phyloP scores from a whole-genome alignment of 331 rosid genomes.

The Dryas integrifolia region DNA sequence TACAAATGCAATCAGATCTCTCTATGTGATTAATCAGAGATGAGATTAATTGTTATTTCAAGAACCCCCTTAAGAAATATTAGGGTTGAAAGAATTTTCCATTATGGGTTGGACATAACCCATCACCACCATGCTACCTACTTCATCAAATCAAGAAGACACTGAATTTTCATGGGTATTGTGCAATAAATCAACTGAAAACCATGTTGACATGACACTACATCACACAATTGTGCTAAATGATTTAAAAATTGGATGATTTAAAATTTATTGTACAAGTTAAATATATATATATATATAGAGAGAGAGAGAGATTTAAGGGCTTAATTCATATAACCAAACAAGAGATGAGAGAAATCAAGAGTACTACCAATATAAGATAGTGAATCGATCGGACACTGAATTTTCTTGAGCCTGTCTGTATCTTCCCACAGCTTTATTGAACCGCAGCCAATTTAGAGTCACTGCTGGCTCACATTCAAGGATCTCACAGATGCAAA shows the following conservation, averaged over 20 bases:
- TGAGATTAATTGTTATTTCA: too few relatives aligned
- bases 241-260: neutral
- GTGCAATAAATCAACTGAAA: neutral
- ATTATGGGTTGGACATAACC: neutral
- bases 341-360: neutral
- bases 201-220: too few relatives aligned
- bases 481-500: constrained; percentile 6
- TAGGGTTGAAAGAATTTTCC: neutral
- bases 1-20: neutral
- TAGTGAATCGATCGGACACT: neutral
- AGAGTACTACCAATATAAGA: neutral
- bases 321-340: neutral
- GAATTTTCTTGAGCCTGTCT: constrained; percentile 48
- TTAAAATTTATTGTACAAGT: neutral
- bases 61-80: neutral
- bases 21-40: neutral
- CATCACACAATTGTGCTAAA: neutral
- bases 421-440: constrained; percentile 99
- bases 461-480: constrained; percentile 19
- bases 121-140: neutral
- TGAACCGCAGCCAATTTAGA: constrained; percentile 72
- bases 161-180: neutral
- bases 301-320: too few relatives aligned
- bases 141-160: neutral
- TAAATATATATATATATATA: too few relatives aligned